Evolutionary conservation across 176 grass and related monocot species (phyloP).

Genomic region (Aegilops tauschii): DNA sequence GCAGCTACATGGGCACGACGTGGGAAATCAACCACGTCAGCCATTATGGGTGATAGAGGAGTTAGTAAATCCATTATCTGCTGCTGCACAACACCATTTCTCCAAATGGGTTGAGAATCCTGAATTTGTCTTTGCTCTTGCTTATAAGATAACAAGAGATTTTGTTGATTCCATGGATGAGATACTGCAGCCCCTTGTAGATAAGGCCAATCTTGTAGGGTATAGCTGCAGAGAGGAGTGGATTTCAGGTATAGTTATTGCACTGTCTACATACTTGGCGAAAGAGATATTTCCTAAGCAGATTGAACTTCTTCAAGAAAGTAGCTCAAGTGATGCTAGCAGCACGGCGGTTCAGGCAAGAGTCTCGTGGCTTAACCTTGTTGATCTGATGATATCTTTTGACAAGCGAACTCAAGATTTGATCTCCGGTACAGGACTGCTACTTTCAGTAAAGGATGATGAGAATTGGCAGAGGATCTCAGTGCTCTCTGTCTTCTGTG

Average conservation of each 20-base stretch:
- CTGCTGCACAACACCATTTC: slow-evolving; percentile 62
- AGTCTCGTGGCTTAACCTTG: slow-evolving; percentile 77
- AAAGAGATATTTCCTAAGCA: slow-evolving; percentile 88
- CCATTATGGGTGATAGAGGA: slow-evolving; percentile 96
- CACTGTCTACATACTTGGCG: slow-evolving; percentile 73
- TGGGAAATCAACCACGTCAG: slow-evolving; percentile 56
- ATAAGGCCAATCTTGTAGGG: slow-evolving; percentile 88
- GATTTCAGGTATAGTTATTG: slow-evolving; percentile 71
- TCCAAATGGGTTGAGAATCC: slow-evolving; percentile 89
- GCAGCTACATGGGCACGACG: slow-evolving; percentile 67
- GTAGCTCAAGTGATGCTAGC: slow-evolving; percentile 27
- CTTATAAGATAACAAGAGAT: slow-evolving; percentile 83
- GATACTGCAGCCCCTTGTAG: slow-evolving; percentile 89
- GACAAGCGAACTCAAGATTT: slow-evolving; percentile 81
- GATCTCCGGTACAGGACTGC: slow-evolving; percentile 55
- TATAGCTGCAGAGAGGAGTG: slow-evolving; percentile 98
- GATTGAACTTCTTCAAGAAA: slow-evolving; percentile 68
- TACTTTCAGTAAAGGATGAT: slow-evolving; percentile 71
- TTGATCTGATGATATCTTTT: slow-evolving; percentile 95
- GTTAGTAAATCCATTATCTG: slow-evolving; percentile 80
- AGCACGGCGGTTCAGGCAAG: slow-evolving; percentile 34
- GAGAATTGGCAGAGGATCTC: slow-evolving; percentile 75
- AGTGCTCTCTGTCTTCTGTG: slow-evolving; percentile 74
- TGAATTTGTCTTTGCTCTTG: slow-evolving; percentile 92
- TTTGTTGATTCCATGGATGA: slow-evolving; percentile 89